phyloP scores from a whole-genome alignment of 2,329 filamentous ascomycete genomes.

The Neurospora sp. region DNA sequence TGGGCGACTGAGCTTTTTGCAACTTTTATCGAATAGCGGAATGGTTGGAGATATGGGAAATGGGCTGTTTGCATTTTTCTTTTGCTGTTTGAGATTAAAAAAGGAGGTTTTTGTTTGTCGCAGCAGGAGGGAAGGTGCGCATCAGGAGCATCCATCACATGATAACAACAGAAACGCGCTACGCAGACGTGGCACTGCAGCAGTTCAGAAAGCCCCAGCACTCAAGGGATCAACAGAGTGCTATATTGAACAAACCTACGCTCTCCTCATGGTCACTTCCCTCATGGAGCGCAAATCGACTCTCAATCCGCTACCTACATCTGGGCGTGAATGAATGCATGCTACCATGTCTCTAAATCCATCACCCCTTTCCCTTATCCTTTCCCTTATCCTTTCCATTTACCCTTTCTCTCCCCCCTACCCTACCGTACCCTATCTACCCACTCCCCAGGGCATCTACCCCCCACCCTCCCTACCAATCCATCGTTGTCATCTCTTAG shows the following conservation, averaged over 20 bases:
- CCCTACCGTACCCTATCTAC: neutral
- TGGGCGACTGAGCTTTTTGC: neutral
- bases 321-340: neutral
- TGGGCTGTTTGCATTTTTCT: neutral
- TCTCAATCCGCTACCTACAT: neutral
- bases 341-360: neutral
- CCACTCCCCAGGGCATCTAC: neutral
- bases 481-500: neutral
- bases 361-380: neutral
- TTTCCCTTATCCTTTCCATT: neutral
- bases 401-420: neutral
- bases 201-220: neutral
- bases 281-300: neutral
- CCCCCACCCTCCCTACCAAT: neutral
- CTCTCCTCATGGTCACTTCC: neutral
- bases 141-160: neutral
- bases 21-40: neutral
- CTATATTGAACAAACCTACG: neutral
- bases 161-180: neutral
- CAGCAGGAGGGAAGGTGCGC: neutral
- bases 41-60: neutral
- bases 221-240: neutral
- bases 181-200: neutral
- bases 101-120: neutral
- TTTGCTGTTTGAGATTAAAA: neutral